Evolutionary conservation across 176 grass and related monocot species (phyloP), one percentile per base, ranked within the genome.

Genomic region (Bromus sterilis): DNA sequence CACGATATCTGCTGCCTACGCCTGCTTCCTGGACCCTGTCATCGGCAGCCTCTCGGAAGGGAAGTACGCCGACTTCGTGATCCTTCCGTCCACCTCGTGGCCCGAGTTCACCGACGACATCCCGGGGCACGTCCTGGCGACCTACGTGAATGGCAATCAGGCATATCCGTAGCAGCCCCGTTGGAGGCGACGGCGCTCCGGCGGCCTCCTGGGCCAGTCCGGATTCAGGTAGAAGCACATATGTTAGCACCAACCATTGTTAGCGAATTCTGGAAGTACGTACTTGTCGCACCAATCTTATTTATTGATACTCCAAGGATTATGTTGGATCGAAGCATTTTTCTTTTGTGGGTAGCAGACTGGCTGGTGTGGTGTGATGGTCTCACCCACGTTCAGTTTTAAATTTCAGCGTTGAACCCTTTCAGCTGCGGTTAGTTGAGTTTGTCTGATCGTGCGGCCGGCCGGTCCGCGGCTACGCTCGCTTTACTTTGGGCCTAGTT

Each of bases 51-150:
- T 99, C 12, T 89, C 89, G 7, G 42, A 78, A 56, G 89, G 91
- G 73, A 99, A 95, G 18, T 91, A 87, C 28, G 96, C 96, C 6
- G 93, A 99, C 80, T 99, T 95, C 64, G 93, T 95, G n/a, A 87
- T 93, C 21, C 26, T 99, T 48, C 96, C 93, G n/a, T 84, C 86
- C 1, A 82, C 39, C 36, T 99, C 91, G 18, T 95, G 93, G 93
- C 20, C 61, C 4, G 82, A 99, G 43, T 88, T 95, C 32, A 39
- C 61, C 13, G 33, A 37, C 1, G 67, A 90, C 74, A 12, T 86
- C 23, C 83, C 91, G 4, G 79, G 30, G 13, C 71, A 80, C 2
- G 87, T 95, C 72, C 67, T 91, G 21, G 90, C 91, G 4, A 99
- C 96, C 0, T 99, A 89, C 53, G 87, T 95, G 40, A 91, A 87